These are phyloP conservation scores for Globisporangium alternatum DNA, from an alignment of 352 stramenopile species.

Conservation along the genomic window DNA sequence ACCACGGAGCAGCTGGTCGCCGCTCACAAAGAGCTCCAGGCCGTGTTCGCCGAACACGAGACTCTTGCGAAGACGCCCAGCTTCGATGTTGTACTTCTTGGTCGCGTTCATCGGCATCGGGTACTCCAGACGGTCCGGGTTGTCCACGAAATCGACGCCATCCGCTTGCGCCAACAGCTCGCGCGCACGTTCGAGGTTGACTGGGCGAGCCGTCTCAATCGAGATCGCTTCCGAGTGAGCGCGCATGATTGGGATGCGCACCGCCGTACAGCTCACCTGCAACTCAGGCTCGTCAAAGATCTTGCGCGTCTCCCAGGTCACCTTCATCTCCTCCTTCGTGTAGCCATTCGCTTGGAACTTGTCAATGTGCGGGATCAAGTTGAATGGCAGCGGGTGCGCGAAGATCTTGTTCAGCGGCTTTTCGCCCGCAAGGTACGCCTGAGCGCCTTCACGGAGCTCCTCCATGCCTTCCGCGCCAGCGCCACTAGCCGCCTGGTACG, in stretches of 20 bases:
- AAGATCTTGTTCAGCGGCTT: conserved; percentile 91
- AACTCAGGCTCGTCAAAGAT: conserved; percentile 92
- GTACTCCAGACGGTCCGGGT: conserved; percentile 84
- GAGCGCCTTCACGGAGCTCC: conserved; percentile 90
- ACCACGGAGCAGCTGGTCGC: conserved; percentile 96
- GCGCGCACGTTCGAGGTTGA: conserved; percentile 83
- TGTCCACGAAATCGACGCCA: conserved; percentile 94
- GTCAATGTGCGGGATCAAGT: conserved; percentile 99
- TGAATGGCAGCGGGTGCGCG: conserved; percentile 97
- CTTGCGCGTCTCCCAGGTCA: conserved; percentile 98
- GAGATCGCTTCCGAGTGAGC: conserved; percentile 97
- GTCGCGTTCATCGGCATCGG: conserved; percentile 97
- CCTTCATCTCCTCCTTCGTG: conserved; percentile 99
- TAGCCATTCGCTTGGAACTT: conserved; percentile 99
- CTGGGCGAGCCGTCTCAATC: conserved; percentile 90
- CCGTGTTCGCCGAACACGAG: conserved; percentile 95
- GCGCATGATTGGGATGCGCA: conserved; percentile 96
- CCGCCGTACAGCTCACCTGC: conserved; percentile 91
- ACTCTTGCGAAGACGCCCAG: conserved; percentile 92
- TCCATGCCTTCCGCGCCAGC: conserved; percentile 93
- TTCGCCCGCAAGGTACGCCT: conserved; percentile 76
- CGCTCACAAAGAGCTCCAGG: conserved; percentile 97
- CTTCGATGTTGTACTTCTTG: conserved; percentile 98
- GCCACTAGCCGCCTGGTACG: conserved; percentile 93
- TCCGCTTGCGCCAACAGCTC: conserved; percentile 82